phyloP scores from a whole-genome alignment of 148 eudicot species.

The Rhododendron henanense region DNA sequence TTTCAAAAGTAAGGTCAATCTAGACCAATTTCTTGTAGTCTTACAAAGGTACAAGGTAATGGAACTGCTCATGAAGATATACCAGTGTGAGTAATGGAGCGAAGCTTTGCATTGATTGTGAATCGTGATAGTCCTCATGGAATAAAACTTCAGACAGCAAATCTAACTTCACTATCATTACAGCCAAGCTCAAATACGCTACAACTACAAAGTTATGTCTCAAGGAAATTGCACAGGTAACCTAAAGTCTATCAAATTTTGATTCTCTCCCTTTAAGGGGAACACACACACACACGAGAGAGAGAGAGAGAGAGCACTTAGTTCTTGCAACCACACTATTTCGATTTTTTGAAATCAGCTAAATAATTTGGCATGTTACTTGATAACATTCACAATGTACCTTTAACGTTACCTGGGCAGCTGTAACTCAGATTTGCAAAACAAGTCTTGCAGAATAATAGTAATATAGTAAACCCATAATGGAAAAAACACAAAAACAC shows the following conservation, averaged over 20 bases:
- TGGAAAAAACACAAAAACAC: neutral
- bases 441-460: too few species aligned
- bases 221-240: neutral
- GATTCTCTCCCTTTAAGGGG: neutral
- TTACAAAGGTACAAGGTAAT: neutral
- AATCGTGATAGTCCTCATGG: neutral
- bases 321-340: neutral
- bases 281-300: neutral
- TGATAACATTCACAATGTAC: neutral
- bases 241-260: neutral
- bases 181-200: neutral
- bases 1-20: neutral
- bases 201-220: neutral
- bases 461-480: neutral
- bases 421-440: neutral
- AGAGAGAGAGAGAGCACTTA: neutral
- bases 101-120: neutral
- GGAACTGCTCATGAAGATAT: neutral
- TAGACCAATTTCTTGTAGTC: neutral
- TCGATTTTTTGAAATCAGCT: neutral
- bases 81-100: neutral
- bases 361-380: too few species aligned
- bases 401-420: neutral
- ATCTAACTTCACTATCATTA: neutral
- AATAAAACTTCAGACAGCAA: neutral